These are phyloP conservation scores for Stemphylium lycopersici DNA, from an alignment of 2,329 filamentous ascomycete genomes.

Conservation along the genomic window DNA sequence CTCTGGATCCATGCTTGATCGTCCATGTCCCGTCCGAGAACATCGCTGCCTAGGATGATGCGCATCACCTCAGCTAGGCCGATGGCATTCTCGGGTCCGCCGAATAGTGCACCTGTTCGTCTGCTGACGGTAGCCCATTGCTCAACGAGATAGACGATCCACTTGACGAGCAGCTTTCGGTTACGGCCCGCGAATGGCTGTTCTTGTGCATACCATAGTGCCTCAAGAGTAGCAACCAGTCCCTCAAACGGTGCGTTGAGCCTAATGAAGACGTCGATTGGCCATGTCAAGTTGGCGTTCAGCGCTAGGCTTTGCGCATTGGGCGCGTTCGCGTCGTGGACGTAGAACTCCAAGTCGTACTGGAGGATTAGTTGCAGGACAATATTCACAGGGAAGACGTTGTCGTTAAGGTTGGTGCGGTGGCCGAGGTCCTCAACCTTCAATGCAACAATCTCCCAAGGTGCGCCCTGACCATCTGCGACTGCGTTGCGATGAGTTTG, in stretches of 20 bases:
- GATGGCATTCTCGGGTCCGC: slow-evolving; percentile 63
- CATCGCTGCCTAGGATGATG: slow-evolving; percentile 53
- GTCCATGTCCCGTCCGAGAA: slow-evolving; percentile 44
- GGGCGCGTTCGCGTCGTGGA: slow-evolving; percentile 47
- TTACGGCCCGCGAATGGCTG: slow-evolving; percentile 65
- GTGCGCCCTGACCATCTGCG: slow-evolving; percentile 56
- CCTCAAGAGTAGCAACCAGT: slow-evolving; percentile 67
- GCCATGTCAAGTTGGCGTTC: slow-evolving; percentile 57
- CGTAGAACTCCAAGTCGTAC: slow-evolving; percentile 56
- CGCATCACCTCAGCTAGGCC: slow-evolving; percentile 47
- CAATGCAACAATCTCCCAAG: slow-evolving; percentile 73
- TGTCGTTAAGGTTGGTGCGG: slow-evolving; percentile 61
- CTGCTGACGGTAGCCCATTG: slow-evolving; percentile 66
- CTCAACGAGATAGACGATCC: slow-evolving; percentile 66
- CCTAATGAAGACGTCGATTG: slow-evolving; percentile 69
- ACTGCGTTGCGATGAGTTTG: slow-evolving; percentile 62
- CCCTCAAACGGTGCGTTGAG: slow-evolving; percentile 67
- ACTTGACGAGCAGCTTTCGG: slow-evolving; percentile 62
- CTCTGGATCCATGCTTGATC: slow-evolving; percentile 45
- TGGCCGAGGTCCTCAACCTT: slow-evolving; percentile 64
- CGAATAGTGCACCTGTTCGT: slow-evolving; percentile 62
- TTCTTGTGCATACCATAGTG: slow-evolving; percentile 71
- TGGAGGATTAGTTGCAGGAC: slow-evolving; percentile 44
- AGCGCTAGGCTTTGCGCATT: slow-evolving; percentile 22
- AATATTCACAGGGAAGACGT: slow-evolving; percentile 60